phyloP scores from a whole-genome alignment of 2,329 filamentous ascomycete genomes.

The Colletotrichum tropicicola region DNA sequence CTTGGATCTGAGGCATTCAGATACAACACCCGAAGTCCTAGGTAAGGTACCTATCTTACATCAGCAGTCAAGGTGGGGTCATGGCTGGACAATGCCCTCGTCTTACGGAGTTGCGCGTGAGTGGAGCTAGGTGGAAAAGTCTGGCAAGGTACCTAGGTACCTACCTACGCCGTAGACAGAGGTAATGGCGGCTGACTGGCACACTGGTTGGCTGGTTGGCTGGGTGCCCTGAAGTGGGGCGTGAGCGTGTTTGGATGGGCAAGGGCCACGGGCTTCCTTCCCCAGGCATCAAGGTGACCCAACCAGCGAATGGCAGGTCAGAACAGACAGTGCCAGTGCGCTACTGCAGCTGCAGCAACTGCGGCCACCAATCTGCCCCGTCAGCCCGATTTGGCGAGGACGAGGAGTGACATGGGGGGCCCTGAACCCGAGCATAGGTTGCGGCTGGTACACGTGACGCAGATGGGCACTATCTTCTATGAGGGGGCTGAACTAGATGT shows the following conservation, averaged over 20 bases:
- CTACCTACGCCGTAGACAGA: too few species aligned
- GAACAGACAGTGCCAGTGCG: background rate
- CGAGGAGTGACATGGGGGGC: background rate
- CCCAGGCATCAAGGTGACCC: conserved; percentile 1
- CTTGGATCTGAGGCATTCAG: too few species aligned
- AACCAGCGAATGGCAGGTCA: background rate
- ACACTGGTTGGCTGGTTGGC: background rate
- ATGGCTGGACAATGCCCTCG: too few species aligned
- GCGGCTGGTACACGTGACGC: background rate
- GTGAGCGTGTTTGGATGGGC: background rate
- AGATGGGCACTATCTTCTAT: conserved; percentile 10
- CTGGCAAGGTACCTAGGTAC: too few species aligned
- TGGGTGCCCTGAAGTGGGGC: background rate
- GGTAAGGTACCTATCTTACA: too few species aligned
- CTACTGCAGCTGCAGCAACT: conserved; percentile 20
- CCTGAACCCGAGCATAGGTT: background rate
- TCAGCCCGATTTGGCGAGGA: conserved; percentile 14
- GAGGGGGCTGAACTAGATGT: too few species aligned
- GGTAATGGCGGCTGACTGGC: background rate
- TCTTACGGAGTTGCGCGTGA: too few species aligned
- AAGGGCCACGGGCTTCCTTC: background rate
- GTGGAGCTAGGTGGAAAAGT: too few species aligned
- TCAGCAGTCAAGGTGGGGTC: too few species aligned
- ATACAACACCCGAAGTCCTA: too few species aligned
- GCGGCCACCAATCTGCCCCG: background rate